Evolutionary conservation across 345 rosid genomes (phyloP).

Genomic region (Pistacia integerrima): DNA sequence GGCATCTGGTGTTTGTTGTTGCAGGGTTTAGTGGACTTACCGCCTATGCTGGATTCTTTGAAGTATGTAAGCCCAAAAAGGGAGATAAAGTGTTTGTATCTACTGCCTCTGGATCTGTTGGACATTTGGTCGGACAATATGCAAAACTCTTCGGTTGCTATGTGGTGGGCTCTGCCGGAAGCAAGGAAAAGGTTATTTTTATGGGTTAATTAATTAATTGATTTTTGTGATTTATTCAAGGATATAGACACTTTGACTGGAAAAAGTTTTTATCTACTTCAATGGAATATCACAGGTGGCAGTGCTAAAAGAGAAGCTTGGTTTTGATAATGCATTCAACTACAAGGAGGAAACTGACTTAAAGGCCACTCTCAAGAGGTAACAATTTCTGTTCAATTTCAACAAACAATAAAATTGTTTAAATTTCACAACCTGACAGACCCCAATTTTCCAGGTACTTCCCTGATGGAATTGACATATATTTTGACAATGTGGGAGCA

Average conservation of each 20-base stretch:
- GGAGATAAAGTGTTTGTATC: conserved; percentile 58
- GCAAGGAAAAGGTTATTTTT: conserved; percentile 35
- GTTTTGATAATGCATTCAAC: conserved; percentile 61
- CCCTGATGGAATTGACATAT: conserved; percentile 59
- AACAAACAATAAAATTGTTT: background rate
- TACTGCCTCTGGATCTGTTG: conserved; percentile 54
- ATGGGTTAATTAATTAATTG: too few species aligned
- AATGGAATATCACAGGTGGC: conserved; percentile 30
- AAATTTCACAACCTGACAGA: background rate
- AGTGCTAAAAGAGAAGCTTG: conserved; percentile 51
- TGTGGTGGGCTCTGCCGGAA: conserved; percentile 55
- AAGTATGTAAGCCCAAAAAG: conserved; percentile 44
- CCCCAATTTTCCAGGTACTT: conserved; percentile 38
- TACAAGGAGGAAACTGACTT: conserved; percentile 50
- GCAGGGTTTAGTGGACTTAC: conserved; percentile 55
- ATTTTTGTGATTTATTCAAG: background rate
- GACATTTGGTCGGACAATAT: conserved; percentile 53
- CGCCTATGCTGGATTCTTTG: conserved; percentile 48
- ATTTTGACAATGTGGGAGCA: conserved; percentile 63
- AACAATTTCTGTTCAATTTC: background rate
- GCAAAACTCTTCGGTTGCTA: conserved; percentile 53
- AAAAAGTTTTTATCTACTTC: background rate
- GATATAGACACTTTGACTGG: background rate
- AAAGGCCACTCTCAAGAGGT: conserved; percentile 43
- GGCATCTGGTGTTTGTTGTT: background rate